Evolutionary conservation across 768 basidiomycete genomes (phyloP).

Genomic region (Pisolithus sp.): DNA sequence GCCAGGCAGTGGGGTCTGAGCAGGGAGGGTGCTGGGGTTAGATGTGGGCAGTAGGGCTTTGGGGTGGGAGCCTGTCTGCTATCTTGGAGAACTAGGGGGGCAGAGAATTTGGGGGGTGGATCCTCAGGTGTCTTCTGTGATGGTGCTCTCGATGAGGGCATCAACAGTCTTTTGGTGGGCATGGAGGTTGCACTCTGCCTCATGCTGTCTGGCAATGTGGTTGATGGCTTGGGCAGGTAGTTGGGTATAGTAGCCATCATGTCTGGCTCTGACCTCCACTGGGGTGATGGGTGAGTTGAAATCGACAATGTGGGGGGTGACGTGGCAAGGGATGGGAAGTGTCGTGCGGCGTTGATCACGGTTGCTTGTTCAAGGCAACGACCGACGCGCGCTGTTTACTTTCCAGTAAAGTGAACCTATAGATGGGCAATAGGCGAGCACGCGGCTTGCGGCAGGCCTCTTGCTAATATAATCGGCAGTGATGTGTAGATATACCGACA

Average conservation of each 20-base stretch:
- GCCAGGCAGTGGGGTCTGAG: background rate
- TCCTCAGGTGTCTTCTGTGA: background rate
- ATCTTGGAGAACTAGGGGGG: background rate
- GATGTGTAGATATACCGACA: too few species aligned
- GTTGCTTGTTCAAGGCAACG: too few species aligned
- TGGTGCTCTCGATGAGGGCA: too few species aligned
- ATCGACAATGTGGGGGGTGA: slow-evolving; percentile 1
- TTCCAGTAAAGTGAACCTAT: too few species aligned
- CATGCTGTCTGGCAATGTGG: background rate
- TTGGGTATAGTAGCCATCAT: background rate
- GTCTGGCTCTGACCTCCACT: background rate
- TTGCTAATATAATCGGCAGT: too few species aligned
- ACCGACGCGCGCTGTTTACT: too few species aligned
- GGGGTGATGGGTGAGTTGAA: background rate
- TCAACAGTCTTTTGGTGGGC: too few species aligned
- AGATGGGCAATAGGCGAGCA: too few species aligned
- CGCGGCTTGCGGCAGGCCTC: too few species aligned
- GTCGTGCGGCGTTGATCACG: too few species aligned
- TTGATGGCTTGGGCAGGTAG: background rate
- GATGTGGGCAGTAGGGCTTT: slow-evolving; percentile 8
- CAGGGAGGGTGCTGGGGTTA: slow-evolving; percentile 17
- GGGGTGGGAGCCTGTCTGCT: background rate
- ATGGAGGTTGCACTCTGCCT: background rate
- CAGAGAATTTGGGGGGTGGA: background rate
- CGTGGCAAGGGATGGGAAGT: too few species aligned